These are phyloP conservation scores for Exobasidium cylindrosporum DNA, from an alignment of 1,284 basidiomycete genomes.

Conservation along the genomic window DNA sequence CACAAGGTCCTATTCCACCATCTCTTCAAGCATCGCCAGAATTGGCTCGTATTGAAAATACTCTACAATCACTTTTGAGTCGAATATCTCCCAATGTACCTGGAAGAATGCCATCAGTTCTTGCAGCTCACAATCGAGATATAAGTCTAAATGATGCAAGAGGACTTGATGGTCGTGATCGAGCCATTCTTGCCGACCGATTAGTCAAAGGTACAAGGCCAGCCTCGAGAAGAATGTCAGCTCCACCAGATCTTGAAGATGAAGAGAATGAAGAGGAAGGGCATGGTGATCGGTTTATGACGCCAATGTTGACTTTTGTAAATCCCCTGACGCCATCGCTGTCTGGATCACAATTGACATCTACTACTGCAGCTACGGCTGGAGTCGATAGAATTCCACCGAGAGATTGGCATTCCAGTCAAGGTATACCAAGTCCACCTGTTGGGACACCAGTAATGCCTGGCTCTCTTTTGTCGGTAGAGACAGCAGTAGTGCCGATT, in stretches of 20 bases:
- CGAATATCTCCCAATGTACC: constrained; percentile 22
- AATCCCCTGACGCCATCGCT: neutral
- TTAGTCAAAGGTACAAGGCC: neutral
- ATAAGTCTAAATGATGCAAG: neutral
- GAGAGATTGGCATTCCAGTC: constrained; percentile 33
- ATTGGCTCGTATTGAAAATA: constrained; percentile 26
- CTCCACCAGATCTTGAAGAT: constrained; percentile 5
- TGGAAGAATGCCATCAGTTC: constrained; percentile 1
- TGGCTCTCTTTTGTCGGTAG: constrained; percentile 10
- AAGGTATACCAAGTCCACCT: constrained; percentile 32
- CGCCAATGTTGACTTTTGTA: neutral
- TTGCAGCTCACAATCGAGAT: neutral
- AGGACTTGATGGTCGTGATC: constrained; percentile 10
- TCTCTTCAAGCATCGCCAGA: constrained; percentile 9
- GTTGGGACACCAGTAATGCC: constrained; percentile 32
- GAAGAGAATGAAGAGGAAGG: neutral
- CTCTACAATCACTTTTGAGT: constrained; percentile 26
- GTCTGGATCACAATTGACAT: neutral
- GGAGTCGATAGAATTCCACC: constrained; percentile 31
- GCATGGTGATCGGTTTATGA: neutral
- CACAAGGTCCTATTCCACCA: neutral
- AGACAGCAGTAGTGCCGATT: constrained; percentile 24
- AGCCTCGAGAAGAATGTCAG: neutral
- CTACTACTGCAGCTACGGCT: constrained; percentile 19
- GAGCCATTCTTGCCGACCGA: constrained; percentile 13